A percentile compares a stretch with the other conserved stretches of the same genome.
phyloP scores from a whole-genome alignment of 2,329 filamentous ascomycete genomes.

The Fusarium sp. region DNA sequence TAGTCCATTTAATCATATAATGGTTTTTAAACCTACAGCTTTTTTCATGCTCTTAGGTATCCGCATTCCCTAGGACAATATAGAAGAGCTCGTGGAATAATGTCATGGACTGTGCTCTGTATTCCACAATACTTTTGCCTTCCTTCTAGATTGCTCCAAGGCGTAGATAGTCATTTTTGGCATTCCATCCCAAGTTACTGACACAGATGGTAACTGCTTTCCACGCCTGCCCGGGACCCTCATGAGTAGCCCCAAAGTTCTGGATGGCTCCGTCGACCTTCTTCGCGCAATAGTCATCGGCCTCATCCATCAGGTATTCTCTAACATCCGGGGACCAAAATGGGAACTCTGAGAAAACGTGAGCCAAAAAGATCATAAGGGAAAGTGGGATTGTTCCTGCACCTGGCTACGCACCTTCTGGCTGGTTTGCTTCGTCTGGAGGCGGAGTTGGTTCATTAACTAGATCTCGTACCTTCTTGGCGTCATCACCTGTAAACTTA shows the following conservation, averaged over 20 bases:
- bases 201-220: neutral
- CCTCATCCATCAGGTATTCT: neutral
- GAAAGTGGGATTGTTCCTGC: neutral
- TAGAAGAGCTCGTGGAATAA: neutral
- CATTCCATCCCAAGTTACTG: accelerated
- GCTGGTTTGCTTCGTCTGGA: neutral
- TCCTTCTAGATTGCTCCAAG: neutral
- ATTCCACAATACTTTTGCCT: neutral
- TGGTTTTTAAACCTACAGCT: neutral
- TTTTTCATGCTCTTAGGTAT: neutral
- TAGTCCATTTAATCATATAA: neutral
- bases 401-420: neutral
- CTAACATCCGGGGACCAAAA: neutral
- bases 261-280: neutral
- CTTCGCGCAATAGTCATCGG: neutral
- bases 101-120: neutral
- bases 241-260: neutral
- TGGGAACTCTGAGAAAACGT: neutral
- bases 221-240: accelerated
- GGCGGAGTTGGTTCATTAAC: neutral
- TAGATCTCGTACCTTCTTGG: neutral
- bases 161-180: neutral
- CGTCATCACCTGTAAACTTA: neutral
- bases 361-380: accelerated
- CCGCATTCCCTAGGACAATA: accelerated